Conservation (phyloP, 1,139 yeast species). For the Kurtzmaniella natalensis region DNA sequence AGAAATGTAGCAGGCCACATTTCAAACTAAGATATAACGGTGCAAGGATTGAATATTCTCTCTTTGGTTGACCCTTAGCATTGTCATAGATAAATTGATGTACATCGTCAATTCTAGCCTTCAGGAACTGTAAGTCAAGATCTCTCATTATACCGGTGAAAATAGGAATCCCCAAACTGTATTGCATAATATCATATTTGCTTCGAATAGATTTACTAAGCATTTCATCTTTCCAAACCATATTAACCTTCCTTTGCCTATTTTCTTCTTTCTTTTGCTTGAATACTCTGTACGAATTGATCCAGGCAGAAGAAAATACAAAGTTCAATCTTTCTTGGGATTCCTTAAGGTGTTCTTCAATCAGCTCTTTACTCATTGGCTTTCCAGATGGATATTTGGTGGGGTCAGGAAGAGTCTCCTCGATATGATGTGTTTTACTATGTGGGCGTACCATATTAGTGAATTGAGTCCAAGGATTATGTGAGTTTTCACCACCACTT, state of each 20-base stretch:
- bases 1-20: slow-evolving; percentile 28
- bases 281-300: slow-evolving; percentile 31
- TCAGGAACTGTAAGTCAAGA: slow-evolving; percentile 24
- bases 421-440: no score
- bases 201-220: slow-evolving; percentile 26
- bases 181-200: slow-evolving; percentile 34
- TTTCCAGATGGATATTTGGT: neutral
- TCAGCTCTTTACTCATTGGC: slow-evolving; percentile 18
- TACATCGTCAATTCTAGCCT: slow-evolving; percentile 26
- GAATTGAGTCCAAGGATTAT: neutral
- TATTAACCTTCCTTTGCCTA: slow-evolving; percentile 24
- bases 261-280: slow-evolving; percentile 18
- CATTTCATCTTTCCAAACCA: slow-evolving; percentile 35
- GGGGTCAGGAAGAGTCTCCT: neutral
- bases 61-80: slow-evolving; percentile 41
- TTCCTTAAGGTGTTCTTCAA: slow-evolving; percentile 23
- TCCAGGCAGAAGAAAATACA: slow-evolving; percentile 72
- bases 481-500: slow-evolving; percentile 1
- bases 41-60: slow-evolving; percentile 35
- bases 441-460: neutral
- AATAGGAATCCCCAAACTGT: slow-evolving; percentile 33
- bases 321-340: slow-evolving; percentile 34
- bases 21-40: slow-evolving; percentile 31
- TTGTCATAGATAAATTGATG: slow-evolving; percentile 32
- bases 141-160: slow-evolving; percentile 28